phyloP scores from a whole-genome alignment of 495 filamentous ascomycete genomes.

The Xylaria sp. region DNA sequence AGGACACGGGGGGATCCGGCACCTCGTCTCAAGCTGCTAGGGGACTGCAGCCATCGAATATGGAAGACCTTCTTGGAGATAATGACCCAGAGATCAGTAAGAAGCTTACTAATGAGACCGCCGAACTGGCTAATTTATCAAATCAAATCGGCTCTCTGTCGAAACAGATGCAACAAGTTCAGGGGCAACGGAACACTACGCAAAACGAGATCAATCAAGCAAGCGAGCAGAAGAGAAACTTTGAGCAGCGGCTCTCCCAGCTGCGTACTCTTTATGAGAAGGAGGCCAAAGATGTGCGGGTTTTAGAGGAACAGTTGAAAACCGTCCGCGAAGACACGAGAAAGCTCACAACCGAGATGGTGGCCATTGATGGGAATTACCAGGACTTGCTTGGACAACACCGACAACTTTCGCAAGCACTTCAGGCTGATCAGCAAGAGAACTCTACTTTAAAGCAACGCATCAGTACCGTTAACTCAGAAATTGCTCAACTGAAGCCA shows the following conservation, averaged over 20 bases:
- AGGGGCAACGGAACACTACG: constrained; percentile 75
- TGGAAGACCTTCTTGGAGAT: constrained; percentile 94
- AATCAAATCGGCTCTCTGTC: constrained; percentile 91
- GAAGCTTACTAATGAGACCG: constrained; percentile 84
- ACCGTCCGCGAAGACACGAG: constrained; percentile 78
- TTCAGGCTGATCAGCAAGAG: constrained; percentile 88
- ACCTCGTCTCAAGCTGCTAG: constrained; percentile 47
- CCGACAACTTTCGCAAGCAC: constrained; percentile 71
- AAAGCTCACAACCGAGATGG: constrained; percentile 81
- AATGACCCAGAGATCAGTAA: constrained; percentile 89
- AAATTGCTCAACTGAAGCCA: constrained; percentile 82
- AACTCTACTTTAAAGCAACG: constrained; percentile 85
- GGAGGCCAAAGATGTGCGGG: constrained; percentile 84
- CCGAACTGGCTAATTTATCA: constrained; percentile 93
- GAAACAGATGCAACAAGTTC: constrained; percentile 92
- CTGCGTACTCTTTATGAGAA: constrained; percentile 89
- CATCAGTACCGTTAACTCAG: constrained; percentile 80
- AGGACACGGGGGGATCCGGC: constrained; percentile 76
- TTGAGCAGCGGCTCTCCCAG: constrained; percentile 84
- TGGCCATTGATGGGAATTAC: constrained; percentile 78
- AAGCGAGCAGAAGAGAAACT: constrained; percentile 85
- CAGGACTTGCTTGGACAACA: constrained; percentile 89
- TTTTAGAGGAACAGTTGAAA: constrained; percentile 81
- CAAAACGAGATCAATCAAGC: constrained; percentile 82
- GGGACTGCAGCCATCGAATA: constrained; percentile 54